phyloP scores from a whole-genome alignment of 192 early-diverging fungal species.

The Coemansia furcata region DNA sequence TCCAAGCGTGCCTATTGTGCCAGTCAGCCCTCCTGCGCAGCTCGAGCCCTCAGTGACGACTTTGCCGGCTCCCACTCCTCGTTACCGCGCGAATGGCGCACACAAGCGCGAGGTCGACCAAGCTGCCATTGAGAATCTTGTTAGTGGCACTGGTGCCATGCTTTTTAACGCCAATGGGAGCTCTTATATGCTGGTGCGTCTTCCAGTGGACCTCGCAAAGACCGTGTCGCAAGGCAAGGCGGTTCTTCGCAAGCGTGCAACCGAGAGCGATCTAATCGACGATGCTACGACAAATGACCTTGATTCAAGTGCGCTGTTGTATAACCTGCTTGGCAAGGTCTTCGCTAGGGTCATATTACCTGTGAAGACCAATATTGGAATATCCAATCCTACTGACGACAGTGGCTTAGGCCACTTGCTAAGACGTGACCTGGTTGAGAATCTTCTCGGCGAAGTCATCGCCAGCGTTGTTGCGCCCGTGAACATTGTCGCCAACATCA shows the following conservation, averaged over 20 bases:
- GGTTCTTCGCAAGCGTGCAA: constrained; percentile 28
- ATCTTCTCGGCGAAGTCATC: constrained; percentile 25
- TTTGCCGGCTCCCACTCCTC: constrained; percentile 12
- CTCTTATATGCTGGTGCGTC: constrained; percentile 30
- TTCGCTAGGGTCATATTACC: constrained; percentile 27
- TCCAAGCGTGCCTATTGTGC: not conserved
- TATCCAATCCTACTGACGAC: constrained; percentile 18
- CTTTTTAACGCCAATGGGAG: constrained; percentile 23
- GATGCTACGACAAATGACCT: constrained; percentile 36
- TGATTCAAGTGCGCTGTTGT: constrained; percentile 11
- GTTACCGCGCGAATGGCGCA: constrained; percentile 12
- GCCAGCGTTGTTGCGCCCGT: constrained; percentile 27
- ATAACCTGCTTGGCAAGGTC: constrained; percentile 23
- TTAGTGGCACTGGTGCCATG: constrained; percentile 26
- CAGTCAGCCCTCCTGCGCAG: constrained; percentile 17
- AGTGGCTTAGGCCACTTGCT: constrained; percentile 1
- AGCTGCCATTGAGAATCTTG: constrained; percentile 11
- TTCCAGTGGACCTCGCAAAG: constrained; percentile 21
- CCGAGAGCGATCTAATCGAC: constrained; percentile 14
- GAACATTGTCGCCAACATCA: constrained; percentile 34
- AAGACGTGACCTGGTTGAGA: constrained; percentile 23
- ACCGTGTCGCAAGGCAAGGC: constrained; percentile 6
- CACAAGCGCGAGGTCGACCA: constrained; percentile 25
- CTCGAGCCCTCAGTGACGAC: not conserved
- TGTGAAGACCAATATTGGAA: constrained; percentile 24